These are phyloP conservation scores for Alternaria arborescens DNA, from an alignment of 2,329 filamentous ascomycete species.

Conservation along the genomic window DNA sequence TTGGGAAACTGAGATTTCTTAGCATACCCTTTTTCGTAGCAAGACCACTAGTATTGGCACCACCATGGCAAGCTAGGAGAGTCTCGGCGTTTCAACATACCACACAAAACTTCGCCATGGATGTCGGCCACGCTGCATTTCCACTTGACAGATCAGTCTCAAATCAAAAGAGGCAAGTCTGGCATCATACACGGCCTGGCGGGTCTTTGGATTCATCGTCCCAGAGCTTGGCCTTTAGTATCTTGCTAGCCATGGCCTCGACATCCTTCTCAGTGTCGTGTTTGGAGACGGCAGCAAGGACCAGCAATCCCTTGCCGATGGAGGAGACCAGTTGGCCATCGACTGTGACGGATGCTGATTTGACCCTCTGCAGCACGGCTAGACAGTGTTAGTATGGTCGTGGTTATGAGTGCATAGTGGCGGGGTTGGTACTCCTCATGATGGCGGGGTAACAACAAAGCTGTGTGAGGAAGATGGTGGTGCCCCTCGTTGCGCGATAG, in stretches of 20 bases:
- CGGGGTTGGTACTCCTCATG: slow-evolving; percentile 33
- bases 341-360: slow-evolving; percentile 94
- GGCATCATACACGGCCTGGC: slow-evolving; percentile 62
- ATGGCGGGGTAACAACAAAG: slow-evolving; percentile 21
- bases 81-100: slow-evolving; percentile 59
- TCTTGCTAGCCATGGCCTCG: slow-evolving; percentile 81
- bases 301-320: slow-evolving; percentile 88
- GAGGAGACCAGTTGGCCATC: slow-evolving; percentile 89
- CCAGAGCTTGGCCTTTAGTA: slow-evolving; percentile 92
- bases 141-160: slow-evolving; percentile 68
- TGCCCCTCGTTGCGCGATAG: not conserved
- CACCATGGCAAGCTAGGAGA: not conserved
- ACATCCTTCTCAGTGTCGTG: slow-evolving; percentile 90
- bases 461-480: slow-evolving; percentile 3
- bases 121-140: slow-evolving; percentile 90
- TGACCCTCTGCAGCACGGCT: slow-evolving; percentile 93
- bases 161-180: not conserved
- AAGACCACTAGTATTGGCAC: not conserved
- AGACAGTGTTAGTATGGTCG: slow-evolving; percentile 29
- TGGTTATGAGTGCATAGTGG: slow-evolving; percentile 5
- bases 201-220: slow-evolving; percentile 75
- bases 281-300: slow-evolving; percentile 89
- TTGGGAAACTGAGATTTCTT: slow-evolving; percentile 77
- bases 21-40: slow-evolving; percentile 17
- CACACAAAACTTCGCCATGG: slow-evolving; percentile 90